phyloP scores from a whole-genome alignment of 768 basidiomycete species.

The Rhizopogon roseolus region DNA sequence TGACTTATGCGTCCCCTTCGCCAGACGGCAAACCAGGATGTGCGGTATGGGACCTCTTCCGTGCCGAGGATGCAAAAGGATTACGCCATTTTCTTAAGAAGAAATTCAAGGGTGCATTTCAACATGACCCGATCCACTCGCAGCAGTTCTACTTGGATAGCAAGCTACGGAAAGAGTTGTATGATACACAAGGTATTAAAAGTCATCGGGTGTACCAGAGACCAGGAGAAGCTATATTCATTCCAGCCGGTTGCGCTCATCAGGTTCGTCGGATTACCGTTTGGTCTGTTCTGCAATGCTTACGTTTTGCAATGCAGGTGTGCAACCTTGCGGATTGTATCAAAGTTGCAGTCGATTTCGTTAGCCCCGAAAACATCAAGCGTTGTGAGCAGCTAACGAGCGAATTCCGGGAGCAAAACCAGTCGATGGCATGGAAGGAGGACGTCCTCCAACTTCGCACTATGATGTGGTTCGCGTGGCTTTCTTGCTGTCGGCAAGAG shows the following conservation, averaged over 20 bases:
- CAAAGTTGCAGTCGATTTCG: constrained; percentile 94
- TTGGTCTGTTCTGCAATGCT: background rate
- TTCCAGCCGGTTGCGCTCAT: constrained; percentile 91
- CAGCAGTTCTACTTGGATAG: constrained; percentile 85
- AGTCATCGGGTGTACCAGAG: constrained; percentile 85
- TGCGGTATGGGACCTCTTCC: constrained; percentile 91
- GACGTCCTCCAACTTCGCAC: constrained; percentile 88
- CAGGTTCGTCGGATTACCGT: constrained; percentile 47
- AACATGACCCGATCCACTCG: constrained; percentile 84
- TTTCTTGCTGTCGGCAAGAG: constrained; percentile 56
- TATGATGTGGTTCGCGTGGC: constrained; percentile 95
- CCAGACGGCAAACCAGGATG: constrained; percentile 64
- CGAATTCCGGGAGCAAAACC: constrained; percentile 90
- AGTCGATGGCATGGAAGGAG: constrained; percentile 86
- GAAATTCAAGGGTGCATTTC: constrained; percentile 50
- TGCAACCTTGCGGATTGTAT: constrained; percentile 92
- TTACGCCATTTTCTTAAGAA: constrained; percentile 70
- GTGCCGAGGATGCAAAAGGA: constrained; percentile 74
- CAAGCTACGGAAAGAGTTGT: constrained; percentile 61
- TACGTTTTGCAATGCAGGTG: constrained; percentile 44
- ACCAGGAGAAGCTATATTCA: constrained; percentile 91
- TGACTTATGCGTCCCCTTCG: constrained; percentile 62
- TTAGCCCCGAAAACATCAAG: constrained; percentile 87
- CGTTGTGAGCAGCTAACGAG: constrained; percentile 81
- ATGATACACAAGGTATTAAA: constrained; percentile 60